Conservation (phyloP, 2,329 filamentous ascomycete genomes). For the Verticillium nubilum region DNA sequence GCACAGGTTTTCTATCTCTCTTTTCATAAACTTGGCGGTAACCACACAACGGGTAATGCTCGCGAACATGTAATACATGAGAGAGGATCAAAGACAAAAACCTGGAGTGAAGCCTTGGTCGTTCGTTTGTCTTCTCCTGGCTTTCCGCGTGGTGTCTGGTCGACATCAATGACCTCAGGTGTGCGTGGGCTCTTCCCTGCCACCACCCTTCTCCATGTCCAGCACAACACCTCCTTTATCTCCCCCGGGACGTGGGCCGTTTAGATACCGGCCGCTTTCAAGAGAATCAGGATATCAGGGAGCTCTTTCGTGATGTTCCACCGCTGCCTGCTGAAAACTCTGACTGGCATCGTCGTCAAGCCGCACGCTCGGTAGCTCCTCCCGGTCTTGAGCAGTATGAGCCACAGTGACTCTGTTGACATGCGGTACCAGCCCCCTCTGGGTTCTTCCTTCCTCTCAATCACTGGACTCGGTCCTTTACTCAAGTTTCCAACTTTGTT, state of each 20-base stretch:
- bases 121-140: background rate
- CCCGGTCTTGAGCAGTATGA: background rate
- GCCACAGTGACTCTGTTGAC: background rate
- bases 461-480: background rate
- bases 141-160: no score
- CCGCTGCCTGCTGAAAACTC: background rate
- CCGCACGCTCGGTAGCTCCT: background rate
- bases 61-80: background rate
- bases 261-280: background rate
- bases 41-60: background rate
- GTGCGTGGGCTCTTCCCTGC: no score
- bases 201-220: background rate
- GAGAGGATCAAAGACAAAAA: background rate
- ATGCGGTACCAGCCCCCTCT: background rate
- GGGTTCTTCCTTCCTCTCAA: background rate
- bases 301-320: background rate
- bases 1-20: no score
- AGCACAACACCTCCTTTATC: background rate
- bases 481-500: background rate
- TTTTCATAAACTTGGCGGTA: background rate
- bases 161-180: no score
- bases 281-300: background rate
- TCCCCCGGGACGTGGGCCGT: background rate
- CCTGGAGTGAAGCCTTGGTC: background rate
- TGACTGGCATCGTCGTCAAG: background rate